Evolutionary conservation across 2,329 filamentous ascomycete genomes (phyloP).

Genomic region (Talaromyces sp.): DNA sequence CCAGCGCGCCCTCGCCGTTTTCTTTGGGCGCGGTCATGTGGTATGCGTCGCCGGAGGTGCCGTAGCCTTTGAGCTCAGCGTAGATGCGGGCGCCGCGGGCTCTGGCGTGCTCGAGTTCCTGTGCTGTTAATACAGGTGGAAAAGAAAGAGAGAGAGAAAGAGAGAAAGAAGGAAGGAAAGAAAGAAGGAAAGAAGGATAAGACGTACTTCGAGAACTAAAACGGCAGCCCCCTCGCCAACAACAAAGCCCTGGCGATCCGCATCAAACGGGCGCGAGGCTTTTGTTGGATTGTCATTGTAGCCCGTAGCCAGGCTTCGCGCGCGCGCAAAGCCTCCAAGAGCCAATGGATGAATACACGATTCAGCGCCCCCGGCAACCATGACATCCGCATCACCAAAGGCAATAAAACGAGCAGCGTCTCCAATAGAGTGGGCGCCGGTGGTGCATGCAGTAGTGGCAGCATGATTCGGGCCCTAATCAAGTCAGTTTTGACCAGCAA

Average conservation of each 20-base stretch:
- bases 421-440: conserved; percentile 88
- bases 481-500: not conserved
- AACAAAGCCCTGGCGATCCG: conserved; percentile 75
- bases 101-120: conserved; percentile 82
- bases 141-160: not conserved
- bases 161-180: not conserved
- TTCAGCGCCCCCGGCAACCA: conserved; percentile 93
- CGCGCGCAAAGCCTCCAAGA: conserved; percentile 84
- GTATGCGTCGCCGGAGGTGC: conserved; percentile 82
- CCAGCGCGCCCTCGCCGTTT: conserved; percentile 73
- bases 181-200: not conserved
- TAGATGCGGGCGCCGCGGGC: conserved; percentile 75
- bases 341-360: conserved; percentile 93
- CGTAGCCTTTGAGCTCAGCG: conserved; percentile 84
- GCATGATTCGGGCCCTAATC: conserved; percentile 81
- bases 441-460: conserved; percentile 91
- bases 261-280: conserved; percentile 85
- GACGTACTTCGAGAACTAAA: conserved; percentile 67
- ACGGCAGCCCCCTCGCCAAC: conserved; percentile 90
- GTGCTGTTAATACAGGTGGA: not conserved
- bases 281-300: conserved; percentile 68
- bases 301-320: conserved; percentile 75
- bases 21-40: conserved; percentile 89
- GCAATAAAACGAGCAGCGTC: conserved; percentile 90
- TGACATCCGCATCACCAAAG: conserved; percentile 87